phyloP scores from a whole-genome alignment of 164 flowering plant species.

The Buxus sempervirens region DNA sequence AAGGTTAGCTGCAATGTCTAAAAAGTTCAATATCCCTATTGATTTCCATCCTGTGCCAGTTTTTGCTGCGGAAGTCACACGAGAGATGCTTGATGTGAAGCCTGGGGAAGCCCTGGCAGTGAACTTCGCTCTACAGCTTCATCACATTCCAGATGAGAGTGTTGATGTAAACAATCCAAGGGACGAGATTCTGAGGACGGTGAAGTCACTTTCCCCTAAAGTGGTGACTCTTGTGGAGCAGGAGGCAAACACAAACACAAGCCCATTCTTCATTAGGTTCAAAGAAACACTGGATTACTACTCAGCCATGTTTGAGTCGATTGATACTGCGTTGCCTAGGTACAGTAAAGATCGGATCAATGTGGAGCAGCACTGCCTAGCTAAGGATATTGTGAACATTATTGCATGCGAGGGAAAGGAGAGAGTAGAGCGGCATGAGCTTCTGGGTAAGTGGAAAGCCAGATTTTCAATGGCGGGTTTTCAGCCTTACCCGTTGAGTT shows the following conservation, averaged over 20 bases:
- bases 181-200: conserved; percentile 27
- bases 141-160: conserved; percentile 33
- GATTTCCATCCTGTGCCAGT: conserved; percentile 26
- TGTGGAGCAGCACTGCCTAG: conserved; percentile 30
- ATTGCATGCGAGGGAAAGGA: conserved; percentile 35
- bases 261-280: conserved; percentile 28
- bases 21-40: conserved; percentile 19
- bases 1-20: conserved; percentile 17
- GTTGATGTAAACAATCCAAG: conserved; percentile 23
- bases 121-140: conserved; percentile 28
- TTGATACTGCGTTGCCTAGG: conserved; percentile 24
- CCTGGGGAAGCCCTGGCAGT: conserved; percentile 31
- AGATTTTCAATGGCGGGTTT: conserved; percentile 33
- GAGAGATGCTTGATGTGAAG: conserved; percentile 16
- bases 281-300: conserved; percentile 24
- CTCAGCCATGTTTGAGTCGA: conserved; percentile 31
- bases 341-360: conserved; percentile 21
- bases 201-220: conserved; percentile 23
- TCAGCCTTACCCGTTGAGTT: conserved; percentile 17
- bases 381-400: conserved; percentile 30
- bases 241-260: conserved; percentile 28
- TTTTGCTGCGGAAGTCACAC: conserved; percentile 16
- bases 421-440: conserved; percentile 29
- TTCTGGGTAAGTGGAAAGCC: conserved; percentile 30
- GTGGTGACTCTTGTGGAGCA: conserved; percentile 30